Percentiles rank a stretch among this genome's conserved stretches.
phyloP scores from a whole-genome alignment of 2,329 filamentous ascomycete genomes.

The Colletotrichum sp. region DNA sequence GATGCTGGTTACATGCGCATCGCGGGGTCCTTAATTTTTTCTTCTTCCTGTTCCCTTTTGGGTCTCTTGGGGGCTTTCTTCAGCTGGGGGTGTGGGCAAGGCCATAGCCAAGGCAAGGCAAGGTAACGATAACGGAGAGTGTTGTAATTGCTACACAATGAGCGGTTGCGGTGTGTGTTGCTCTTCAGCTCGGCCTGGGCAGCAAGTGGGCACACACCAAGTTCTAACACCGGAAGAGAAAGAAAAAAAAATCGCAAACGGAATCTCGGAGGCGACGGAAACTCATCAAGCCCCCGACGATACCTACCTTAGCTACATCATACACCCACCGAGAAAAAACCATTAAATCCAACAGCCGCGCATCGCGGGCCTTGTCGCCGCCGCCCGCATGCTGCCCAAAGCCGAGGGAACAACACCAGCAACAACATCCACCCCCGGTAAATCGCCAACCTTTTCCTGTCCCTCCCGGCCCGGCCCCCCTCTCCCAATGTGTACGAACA shows the following conservation, averaged over 20 bases:
- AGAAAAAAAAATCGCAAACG: neutral
- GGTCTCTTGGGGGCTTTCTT: neutral
- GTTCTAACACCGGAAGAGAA: neutral
- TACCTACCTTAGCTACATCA: neutral
- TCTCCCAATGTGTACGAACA: neutral
- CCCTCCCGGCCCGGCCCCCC: neutral
- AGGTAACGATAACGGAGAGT: neutral
- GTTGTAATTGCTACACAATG: neutral
- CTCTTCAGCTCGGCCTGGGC: neutral
- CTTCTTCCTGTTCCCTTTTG: neutral
- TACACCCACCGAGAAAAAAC: neutral
- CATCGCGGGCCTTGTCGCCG: neutral
- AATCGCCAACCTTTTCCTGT: neutral
- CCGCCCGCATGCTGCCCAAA: neutral
- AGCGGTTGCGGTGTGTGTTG: neutral
- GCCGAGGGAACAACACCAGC: neutral
- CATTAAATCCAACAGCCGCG: neutral
- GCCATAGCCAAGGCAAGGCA: neutral
- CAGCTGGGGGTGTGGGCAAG: neutral
- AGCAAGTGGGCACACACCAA: neutral
- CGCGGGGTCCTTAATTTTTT: neutral
- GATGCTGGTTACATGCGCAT: neutral
- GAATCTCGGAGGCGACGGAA: neutral
- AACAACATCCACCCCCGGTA: neutral
- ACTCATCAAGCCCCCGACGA: neutral